Conservation (phyloP, 768 basidiomycete species). For the Leccinum truebloodii region DNA sequence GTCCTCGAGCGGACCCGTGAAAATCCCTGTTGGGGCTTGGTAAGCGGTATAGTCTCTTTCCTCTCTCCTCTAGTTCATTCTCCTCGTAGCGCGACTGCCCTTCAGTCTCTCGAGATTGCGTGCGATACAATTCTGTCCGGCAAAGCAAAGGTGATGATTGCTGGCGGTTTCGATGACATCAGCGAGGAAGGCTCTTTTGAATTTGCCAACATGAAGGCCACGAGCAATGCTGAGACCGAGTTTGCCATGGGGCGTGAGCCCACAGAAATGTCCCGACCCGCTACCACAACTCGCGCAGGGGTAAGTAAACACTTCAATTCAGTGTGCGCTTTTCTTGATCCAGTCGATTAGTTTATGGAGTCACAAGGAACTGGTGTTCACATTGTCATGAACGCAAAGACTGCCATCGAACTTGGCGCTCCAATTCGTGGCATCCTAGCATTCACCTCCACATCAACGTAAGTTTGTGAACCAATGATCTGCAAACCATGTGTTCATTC, state of each 20-base stretch:
- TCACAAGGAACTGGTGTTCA: slow-evolving; percentile 96
- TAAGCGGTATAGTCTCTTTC: slow-evolving; percentile 37
- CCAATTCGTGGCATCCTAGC: slow-evolving; percentile 93
- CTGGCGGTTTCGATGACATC: slow-evolving; percentile 98
- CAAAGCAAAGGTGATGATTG: slow-evolving; percentile 99
- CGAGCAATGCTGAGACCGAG: slow-evolving; percentile 94
- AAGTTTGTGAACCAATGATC: slow-evolving; percentile 33
- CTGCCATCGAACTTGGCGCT: slow-evolving; percentile 90
- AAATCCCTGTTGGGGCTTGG: slow-evolving; percentile 99
- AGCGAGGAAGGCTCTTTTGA: slow-evolving; percentile 98
- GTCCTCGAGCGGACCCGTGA: slow-evolving; percentile 96
- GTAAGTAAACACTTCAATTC: slow-evolving; percentile 43
- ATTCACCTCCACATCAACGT: slow-evolving; percentile 97
- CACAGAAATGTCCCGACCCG: slow-evolving; percentile 97
- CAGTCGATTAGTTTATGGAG: slow-evolving; percentile 81
- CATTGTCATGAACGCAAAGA: slow-evolving; percentile 95
- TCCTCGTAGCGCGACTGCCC: slow-evolving; percentile 78
- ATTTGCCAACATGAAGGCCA: slow-evolving; percentile 99
- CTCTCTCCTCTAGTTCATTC: slow-evolving; percentile 5
- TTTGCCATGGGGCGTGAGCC: slow-evolving; percentile 99
- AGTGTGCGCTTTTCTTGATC: slow-evolving; percentile 3
- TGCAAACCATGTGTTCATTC: slow-evolving; percentile 6
- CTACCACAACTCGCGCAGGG: slow-evolving; percentile 93
- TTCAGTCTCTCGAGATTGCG: slow-evolving; percentile 98
- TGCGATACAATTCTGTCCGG: slow-evolving; percentile 91